A percentile compares a stretch with the other conserved stretches of the same genome.
Conservation (phyloP, 306 rosid genomes). For the Vigna unguiculata region DNA sequence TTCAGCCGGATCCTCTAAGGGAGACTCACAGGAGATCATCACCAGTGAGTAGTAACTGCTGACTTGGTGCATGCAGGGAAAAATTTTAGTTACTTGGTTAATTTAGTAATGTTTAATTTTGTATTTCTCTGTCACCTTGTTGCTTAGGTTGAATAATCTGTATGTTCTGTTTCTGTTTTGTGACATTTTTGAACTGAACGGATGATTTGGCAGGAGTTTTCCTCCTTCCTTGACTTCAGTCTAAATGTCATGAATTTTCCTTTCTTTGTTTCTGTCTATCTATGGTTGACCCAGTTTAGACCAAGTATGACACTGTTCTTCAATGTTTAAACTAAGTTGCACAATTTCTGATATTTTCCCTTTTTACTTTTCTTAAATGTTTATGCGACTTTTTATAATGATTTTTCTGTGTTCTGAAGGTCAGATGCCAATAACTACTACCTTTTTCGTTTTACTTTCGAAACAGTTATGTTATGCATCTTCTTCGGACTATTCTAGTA, state of each 20-base stretch:
- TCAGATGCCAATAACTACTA: background rate
- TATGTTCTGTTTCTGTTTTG: background rate
- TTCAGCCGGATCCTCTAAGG: constrained; percentile 32
- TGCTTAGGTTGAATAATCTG: constrained; percentile 10
- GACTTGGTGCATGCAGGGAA: background rate
- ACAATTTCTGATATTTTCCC: background rate
- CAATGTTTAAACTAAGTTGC: background rate
- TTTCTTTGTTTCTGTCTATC: background rate
- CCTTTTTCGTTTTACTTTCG: background rate
- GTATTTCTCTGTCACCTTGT: constrained; percentile 6
- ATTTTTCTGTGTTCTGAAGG: background rate
- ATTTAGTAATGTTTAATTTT: background rate
- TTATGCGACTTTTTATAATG: background rate
- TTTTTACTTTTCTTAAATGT: background rate
- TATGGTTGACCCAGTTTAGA: background rate
- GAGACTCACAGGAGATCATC: constrained; percentile 1
- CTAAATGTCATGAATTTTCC: constrained; percentile 18
- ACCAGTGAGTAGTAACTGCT: background rate
- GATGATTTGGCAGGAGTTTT: constrained; percentile 18
- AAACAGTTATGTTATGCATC: background rate
- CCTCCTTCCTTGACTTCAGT: constrained; percentile 47
- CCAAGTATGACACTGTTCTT: background rate
- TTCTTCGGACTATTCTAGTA: background rate
- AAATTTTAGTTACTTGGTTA: background rate
- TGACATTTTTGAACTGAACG: constrained; percentile 41